These are phyloP conservation scores for Hypoxylon trugodes DNA, from an alignment of 495 filamentous ascomycete species.

Conservation along the genomic window DNA sequence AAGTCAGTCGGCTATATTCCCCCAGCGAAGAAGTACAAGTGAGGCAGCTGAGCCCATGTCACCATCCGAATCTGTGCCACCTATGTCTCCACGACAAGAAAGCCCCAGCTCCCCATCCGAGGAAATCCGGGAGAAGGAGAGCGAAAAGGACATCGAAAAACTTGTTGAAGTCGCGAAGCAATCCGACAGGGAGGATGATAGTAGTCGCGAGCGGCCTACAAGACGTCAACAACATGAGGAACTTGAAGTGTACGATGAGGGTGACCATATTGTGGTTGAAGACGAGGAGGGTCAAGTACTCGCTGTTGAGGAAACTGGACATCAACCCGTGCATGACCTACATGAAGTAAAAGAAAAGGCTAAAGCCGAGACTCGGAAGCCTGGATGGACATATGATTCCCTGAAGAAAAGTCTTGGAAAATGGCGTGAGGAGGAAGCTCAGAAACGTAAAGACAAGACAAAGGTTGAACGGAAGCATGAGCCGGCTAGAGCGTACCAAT, in stretches of 20 bases:
- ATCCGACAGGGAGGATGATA: slow-evolving; percentile 44
- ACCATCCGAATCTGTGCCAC: slow-evolving; percentile 28
- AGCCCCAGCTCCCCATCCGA: slow-evolving; percentile 34
- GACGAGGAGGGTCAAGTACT: slow-evolving; percentile 90
- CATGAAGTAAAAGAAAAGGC: slow-evolving; percentile 32
- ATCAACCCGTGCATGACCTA: slow-evolving; percentile 30
- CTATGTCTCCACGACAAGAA: slow-evolving; percentile 40
- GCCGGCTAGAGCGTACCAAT: slow-evolving; percentile 91
- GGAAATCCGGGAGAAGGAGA: slow-evolving; percentile 23
- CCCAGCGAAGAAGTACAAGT: slow-evolving; percentile 62
- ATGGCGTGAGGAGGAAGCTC: slow-evolving; percentile 65
- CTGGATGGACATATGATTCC: slow-evolving; percentile 53
- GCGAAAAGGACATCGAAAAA: slow-evolving; percentile 36
- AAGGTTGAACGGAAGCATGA: slow-evolving; percentile 55
- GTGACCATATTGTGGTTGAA: slow-evolving; percentile 82
- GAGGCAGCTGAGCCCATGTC: slow-evolving; percentile 43
- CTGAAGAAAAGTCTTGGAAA: slow-evolving; percentile 58
- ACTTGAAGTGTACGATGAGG: slow-evolving; percentile 81
- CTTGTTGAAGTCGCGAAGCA: slow-evolving; percentile 16
- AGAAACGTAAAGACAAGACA: slow-evolving; percentile 67
- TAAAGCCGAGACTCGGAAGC: slow-evolving; percentile 48
- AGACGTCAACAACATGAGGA: slow-evolving; percentile 46
- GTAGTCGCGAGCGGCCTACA: slow-evolving; percentile 34
- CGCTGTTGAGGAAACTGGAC: slow-evolving; percentile 42
- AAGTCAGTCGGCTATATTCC: slow-evolving; percentile 87